These are phyloP conservation scores for Obba rivulosa DNA, from an alignment of 768 basidiomycete species.

Conservation along the genomic window DNA sequence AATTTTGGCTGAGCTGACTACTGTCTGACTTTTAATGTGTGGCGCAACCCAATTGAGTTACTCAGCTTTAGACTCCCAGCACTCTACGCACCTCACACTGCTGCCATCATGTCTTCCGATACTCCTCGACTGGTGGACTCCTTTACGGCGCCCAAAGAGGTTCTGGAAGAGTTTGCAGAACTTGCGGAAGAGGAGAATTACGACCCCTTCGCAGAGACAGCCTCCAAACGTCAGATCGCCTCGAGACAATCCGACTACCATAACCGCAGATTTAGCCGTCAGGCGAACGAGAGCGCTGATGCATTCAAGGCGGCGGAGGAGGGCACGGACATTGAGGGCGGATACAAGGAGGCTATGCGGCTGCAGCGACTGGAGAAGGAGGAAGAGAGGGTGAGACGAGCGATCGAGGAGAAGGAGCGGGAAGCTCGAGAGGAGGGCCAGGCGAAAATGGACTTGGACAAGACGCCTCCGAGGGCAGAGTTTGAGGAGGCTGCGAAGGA, in stretches of 20 bases:
- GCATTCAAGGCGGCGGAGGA: slow-evolving; percentile 68
- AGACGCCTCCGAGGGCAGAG: slow-evolving; percentile 82
- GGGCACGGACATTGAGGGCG: slow-evolving; percentile 70
- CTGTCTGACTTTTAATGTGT: too few relatives aligned
- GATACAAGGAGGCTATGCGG: slow-evolving; percentile 97
- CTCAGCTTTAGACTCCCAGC: too few relatives aligned
- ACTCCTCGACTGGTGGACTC: slow-evolving; percentile 75
- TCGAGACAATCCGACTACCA: slow-evolving; percentile 94
- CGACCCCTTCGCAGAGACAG: slow-evolving; percentile 90
- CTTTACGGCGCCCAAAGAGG: slow-evolving; percentile 88
- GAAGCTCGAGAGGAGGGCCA: slow-evolving; percentile 64
- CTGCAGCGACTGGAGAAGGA: slow-evolving; percentile 88
- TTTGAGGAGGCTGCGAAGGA: slow-evolving; percentile 69
- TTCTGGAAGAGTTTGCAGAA: slow-evolving; percentile 90
- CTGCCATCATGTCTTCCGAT: slow-evolving; percentile 23
- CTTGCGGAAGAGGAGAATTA: slow-evolving; percentile 91
- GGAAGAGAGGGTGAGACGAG: slow-evolving; percentile 75
- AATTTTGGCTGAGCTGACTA: too few relatives aligned
- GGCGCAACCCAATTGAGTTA: too few relatives aligned
- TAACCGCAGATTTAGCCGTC: slow-evolving; percentile 81
- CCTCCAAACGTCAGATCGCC: slow-evolving; percentile 90
- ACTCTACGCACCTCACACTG: not conserved
- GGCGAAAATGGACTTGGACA: slow-evolving; percentile 85
- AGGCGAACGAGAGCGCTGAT: slow-evolving; percentile 75
- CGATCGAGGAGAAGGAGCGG: slow-evolving; percentile 87